phyloP scores from a whole-genome alignment of 1,139 yeast genomes.

The Diutina siamensis region DNA sequence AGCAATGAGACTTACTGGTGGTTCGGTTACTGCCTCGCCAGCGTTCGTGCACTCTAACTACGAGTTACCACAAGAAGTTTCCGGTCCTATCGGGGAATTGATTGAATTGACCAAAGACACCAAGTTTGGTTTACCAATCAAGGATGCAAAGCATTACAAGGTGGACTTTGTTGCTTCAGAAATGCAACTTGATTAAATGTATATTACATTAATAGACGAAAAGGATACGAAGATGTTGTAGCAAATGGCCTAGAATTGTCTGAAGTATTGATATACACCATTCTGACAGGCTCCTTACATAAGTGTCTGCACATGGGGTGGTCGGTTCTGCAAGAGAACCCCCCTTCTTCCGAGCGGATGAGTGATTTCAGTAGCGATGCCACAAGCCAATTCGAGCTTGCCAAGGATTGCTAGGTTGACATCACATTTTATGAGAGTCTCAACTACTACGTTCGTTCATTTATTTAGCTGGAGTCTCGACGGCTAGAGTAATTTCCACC shows the following conservation, averaged over 20 bases:
- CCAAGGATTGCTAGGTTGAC: too few relatives aligned
- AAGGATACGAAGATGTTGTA: not conserved
- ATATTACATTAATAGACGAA: not conserved
- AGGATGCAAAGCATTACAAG: slow-evolving; percentile 50
- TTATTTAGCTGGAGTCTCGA: too few relatives aligned
- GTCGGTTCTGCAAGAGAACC: too few relatives aligned
- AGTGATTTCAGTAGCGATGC: too few relatives aligned
- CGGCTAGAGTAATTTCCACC: too few relatives aligned
- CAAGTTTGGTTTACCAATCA: slow-evolving; percentile 55
- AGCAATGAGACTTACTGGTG: slow-evolving; percentile 72
- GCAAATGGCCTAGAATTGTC: not conserved
- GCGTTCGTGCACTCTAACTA: slow-evolving; percentile 79
- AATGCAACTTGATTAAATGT: slow-evolving; percentile 9
- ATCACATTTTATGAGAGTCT: too few relatives aligned
- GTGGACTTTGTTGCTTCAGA: slow-evolving; percentile 13
- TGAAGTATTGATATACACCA: not conserved
- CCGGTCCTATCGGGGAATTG: slow-evolving; percentile 42
- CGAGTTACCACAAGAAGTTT: slow-evolving; percentile 36
- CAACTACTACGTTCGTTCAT: too few relatives aligned
- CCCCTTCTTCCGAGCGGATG: too few relatives aligned
- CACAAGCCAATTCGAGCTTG: too few relatives aligned
- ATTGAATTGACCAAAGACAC: slow-evolving; percentile 49
- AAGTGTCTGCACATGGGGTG: too few relatives aligned
- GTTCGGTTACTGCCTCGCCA: slow-evolving; percentile 52
- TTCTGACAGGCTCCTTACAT: too few relatives aligned